Conservation (phyloP, 2,329 filamentous ascomycete genomes). For the Aspergillus uvarum region DNA sequence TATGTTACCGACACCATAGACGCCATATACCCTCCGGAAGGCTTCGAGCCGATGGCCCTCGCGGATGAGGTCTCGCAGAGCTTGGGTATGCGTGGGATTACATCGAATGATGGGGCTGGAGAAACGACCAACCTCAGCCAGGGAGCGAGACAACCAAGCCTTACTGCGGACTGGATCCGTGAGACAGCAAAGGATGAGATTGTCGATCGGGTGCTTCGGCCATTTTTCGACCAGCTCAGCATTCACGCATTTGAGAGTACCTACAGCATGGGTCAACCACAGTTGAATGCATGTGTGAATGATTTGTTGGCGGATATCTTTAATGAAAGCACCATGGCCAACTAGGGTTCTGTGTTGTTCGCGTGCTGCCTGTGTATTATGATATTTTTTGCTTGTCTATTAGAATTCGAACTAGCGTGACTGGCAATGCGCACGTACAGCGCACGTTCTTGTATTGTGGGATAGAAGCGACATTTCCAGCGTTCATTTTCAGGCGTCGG, state of each 20-base stretch:
- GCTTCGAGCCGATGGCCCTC: conserved; percentile 70
- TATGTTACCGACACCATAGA: conserved; percentile 97
- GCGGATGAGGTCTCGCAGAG: conserved; percentile 82
- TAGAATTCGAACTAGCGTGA: not conserved
- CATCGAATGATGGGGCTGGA: conserved; percentile 25
- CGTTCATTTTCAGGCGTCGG: not conserved
- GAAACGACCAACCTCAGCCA: conserved; percentile 31
- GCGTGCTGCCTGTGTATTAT: conserved; percentile 1
- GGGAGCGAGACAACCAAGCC: conserved; percentile 41
- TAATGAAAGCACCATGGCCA: conserved; percentile 65
- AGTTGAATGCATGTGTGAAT: conserved; percentile 63
- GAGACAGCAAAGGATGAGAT: conserved; percentile 60
- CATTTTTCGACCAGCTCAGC: conserved; percentile 88
- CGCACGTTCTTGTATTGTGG: not conserved
- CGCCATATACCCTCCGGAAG: conserved; percentile 77
- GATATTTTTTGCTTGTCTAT: not conserved
- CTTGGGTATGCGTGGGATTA: conserved; percentile 53
- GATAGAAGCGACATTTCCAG: not conserved
- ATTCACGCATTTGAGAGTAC: conserved; percentile 92
- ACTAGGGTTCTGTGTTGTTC: conserved; percentile 12
- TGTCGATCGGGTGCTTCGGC: conserved; percentile 73
- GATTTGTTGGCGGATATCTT: conserved; percentile 73
- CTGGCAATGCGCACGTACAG: not conserved
- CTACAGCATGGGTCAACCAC: conserved; percentile 75
- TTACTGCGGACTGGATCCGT: conserved; percentile 50